Evolutionary conservation across 208 protist species (phyloP).

Genomic region (Tritrichomonas musculus): DNA sequence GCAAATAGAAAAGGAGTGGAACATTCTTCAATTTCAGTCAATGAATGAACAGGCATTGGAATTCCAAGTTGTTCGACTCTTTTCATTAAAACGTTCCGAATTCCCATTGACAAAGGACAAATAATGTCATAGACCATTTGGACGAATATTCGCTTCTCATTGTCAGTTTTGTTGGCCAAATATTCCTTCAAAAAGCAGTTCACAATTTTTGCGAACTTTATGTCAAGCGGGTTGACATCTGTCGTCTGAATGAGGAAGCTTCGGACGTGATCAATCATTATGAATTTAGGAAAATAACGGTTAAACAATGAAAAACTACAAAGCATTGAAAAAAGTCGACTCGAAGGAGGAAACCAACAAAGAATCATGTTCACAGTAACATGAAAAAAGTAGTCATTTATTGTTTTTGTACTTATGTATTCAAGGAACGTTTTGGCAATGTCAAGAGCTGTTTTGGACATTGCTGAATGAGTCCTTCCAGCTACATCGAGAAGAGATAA

Average conservation of each 20-base stretch:
- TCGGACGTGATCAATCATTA: not conserved
- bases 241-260: not conserved
- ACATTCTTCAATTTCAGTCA: not conserved
- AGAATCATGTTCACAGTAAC: not conserved
- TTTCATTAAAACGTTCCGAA: not conserved
- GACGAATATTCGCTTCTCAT: not conserved
- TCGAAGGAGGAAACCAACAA: not conserved
- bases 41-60: not conserved
- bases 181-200: not conserved
- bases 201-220: not conserved
- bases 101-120: not conserved
- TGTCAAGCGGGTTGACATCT: not conserved
- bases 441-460: not conserved
- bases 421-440: not conserved
- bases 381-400: not conserved
- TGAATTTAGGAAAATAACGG: not conserved
- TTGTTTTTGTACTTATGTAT: not conserved
- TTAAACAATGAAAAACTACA: not conserved
- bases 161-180: not conserved
- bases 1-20: not conserved
- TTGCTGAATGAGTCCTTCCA: not conserved
- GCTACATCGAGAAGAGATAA: not conserved
- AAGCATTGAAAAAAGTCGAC: not conserved
- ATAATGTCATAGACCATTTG: not conserved
- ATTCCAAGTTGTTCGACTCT: not conserved